These are phyloP conservation scores for Ciborinia camelliae DNA, from an alignment of 2,329 filamentous ascomycete species.

Conservation along the genomic window DNA sequence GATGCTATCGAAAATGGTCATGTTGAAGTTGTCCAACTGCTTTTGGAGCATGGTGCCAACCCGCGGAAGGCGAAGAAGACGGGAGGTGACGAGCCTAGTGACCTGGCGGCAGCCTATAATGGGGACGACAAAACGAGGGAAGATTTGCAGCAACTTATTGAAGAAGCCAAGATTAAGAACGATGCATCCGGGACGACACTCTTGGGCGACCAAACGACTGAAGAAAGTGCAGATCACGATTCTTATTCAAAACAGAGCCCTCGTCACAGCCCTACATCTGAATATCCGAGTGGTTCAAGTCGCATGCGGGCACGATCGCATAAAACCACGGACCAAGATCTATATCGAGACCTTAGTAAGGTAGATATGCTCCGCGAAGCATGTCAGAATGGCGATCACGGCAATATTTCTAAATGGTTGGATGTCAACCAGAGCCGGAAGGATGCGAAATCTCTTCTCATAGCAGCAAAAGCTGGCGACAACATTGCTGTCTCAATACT, in stretches of 20 bases:
- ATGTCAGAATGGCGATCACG: conserved; percentile 58
- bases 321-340: conserved; percentile 61
- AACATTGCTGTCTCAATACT: conserved; percentile 49
- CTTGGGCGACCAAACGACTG: conserved; percentile 50
- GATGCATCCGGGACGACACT: conserved; percentile 51
- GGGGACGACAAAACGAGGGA: conserved; percentile 52
- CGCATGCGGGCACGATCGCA: conserved; percentile 50
- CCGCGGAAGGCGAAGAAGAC: conserved; percentile 81
- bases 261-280: conserved; percentile 50
- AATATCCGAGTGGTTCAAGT: conserved; percentile 36
- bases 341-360: conserved; percentile 62
- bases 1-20: conserved; percentile 97
- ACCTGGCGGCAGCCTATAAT: conserved; percentile 70
- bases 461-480: conserved; percentile 88
- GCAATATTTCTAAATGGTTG: conserved; percentile 58
- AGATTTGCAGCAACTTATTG: conserved; percentile 69
- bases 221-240: conserved; percentile 41
- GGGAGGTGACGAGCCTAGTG: conserved; percentile 85
- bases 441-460: conserved; percentile 84
- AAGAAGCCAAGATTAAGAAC: conserved; percentile 56
- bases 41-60: conserved; percentile 85
- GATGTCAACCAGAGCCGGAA: conserved; percentile 52
- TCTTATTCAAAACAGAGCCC: conserved; percentile 58
- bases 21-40: conserved; percentile 77
- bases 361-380: conserved; percentile 48